Evolutionary conservation across 2,329 filamentous ascomycete genomes (phyloP), one percentile per base, ranked within the genome.

Genomic region (Pseudogymnoascus pannorum): DNA sequence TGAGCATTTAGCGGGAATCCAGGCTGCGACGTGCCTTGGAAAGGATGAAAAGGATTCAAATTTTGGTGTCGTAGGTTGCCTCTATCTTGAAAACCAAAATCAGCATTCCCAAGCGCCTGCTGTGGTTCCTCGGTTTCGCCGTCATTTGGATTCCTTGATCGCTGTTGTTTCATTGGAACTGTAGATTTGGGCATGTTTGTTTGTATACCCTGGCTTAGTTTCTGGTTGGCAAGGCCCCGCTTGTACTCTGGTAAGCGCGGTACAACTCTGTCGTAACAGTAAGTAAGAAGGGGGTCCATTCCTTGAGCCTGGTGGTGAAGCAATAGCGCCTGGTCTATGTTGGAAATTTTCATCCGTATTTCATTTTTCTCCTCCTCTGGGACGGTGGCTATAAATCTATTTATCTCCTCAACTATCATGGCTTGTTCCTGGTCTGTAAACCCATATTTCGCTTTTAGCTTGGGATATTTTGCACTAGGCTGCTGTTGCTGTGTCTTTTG

Each of bases 251-350:
- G 66, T 31, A 71, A 44, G 48, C 63, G 63, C 3, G 31, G 24
- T 14, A 67, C 16, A 9, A 69, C 69, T 62, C 69, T 66, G 16
- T 70, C 67, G 8, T 70, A 68, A 61, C 65, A 85, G 61, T 75
- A 80, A 61, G 78, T 72, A 18, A 80, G 62, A 2, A 82, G 63
- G 0, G 79, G 80, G 64, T 87, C 83, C 35, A 77, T 75, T 3
- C 75, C 74, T 44, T 78, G 75, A 0, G 72, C 67, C 44, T 78
- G 75, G 18, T 81, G 72, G 22, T 79, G 77, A 54, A 72, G 68
- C 7, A 79, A 66, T 3, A 76, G 67, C 54, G 79, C 77, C 0
- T 72, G 73, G 2, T 66, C 65, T 64, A 79, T 69, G 33, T 70
- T 75, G 51, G 77, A 73, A 4, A 83, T 68, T 7, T 71, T 65